Evolutionary conservation across 1,284 basidiomycete species (phyloP), one percentile per base, ranked within the genome.

Genomic region (Quambalaria eucalypti): DNA sequence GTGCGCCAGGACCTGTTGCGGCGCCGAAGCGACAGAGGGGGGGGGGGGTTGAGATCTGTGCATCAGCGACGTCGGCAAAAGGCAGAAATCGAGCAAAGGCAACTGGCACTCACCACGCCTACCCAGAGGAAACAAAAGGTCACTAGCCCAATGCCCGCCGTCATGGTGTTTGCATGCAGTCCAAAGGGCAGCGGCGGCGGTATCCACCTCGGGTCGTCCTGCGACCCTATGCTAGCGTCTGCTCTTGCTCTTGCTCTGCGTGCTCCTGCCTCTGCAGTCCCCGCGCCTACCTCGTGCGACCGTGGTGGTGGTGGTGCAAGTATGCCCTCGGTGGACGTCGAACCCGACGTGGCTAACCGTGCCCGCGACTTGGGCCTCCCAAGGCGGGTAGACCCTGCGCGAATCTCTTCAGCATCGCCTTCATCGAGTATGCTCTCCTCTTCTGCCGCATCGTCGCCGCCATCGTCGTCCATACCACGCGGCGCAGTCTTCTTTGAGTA

Each of bases 141-240:
- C 10, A 63, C 59, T 14, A 65, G 19, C 2, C 73, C 73, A 30
- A 75, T 75, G 21, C 70, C 72, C 28, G 68, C 60, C 7, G 69
- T 75, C 65, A 75, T 73, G 38, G 69, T 55, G 49, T 68, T 74
- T 9, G 73, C 64, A 36, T 75, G 72, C 28, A 75, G 52, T 0
- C 73, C 73, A 39, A 74, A 75, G 0, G 73, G 73, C 7, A 75
- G 57, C 4, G 69, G 68, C 2, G 69, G 69, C 5, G 69, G 69
- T 23, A 70, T 62, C 42, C 52, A 51, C 14, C 47, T 28, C 16
- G 14, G 26, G 6, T 55, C 39, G 14, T 30, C 16, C 42, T 19
- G 25, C 7, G 25, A 3, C 5, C 10, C 36, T 39, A 14, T 3
- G 16, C 16, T n/a, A 39, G 36, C 4, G 36, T 39, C 36, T 46